phyloP scores from a whole-genome alignment of 192 early-diverging fungal species.

The Thoreauomyces humboldtii region DNA sequence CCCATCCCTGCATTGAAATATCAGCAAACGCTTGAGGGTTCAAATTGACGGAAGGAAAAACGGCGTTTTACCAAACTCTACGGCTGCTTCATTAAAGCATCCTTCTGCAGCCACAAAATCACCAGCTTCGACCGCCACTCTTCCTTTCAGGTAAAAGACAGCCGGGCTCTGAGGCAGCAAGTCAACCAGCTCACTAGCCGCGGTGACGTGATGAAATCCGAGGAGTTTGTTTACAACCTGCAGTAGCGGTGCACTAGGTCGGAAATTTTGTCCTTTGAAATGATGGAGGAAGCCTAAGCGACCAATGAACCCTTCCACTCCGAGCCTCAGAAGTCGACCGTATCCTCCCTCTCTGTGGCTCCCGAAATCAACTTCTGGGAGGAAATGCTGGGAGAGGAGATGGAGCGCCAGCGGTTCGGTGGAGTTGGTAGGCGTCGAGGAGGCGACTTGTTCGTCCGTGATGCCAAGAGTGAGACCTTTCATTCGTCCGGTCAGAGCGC shows the following conservation, averaged over 20 bases:
- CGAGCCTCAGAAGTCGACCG: conserved; percentile 1
- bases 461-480: neutral
- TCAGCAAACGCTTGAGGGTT: too few species aligned
- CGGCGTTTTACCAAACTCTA: conserved; percentile 14
- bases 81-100: conserved; percentile 11
- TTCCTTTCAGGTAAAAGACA: conserved; percentile 25
- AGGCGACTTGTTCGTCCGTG: neutral
- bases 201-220: neutral
- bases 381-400: conserved; percentile 21
- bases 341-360: neutral
- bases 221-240: conserved; percentile 16
- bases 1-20: too few species aligned
- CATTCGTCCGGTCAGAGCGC: neutral
- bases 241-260: neutral
- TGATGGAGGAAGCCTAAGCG: conserved; percentile 19
- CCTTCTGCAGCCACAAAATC: conserved; percentile 18
- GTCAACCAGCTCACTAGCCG: conserved; percentile 19
- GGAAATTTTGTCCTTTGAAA: too few species aligned
- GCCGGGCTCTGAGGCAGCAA: conserved; percentile 20
- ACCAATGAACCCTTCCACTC: neutral
- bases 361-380: conserved; percentile 19
- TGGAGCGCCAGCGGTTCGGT: conserved; percentile 11
- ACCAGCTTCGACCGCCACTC: conserved; percentile 16
- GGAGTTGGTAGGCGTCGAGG: neutral
- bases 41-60: conserved; percentile 18